Evolutionary conservation across 2,329 filamentous ascomycete genomes (phyloP).

Genomic region (Diaporthe destruens): DNA sequence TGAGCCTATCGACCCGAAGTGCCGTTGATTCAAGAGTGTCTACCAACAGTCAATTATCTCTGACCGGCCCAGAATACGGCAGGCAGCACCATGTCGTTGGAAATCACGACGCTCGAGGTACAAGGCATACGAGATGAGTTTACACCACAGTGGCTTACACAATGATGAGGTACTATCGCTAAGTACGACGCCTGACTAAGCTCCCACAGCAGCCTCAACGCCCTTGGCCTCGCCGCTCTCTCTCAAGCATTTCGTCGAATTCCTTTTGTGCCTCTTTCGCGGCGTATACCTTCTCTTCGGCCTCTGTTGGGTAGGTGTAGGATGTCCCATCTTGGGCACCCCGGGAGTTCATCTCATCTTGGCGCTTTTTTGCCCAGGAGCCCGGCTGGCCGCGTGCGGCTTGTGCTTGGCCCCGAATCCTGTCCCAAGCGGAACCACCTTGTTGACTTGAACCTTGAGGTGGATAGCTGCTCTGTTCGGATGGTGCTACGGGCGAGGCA

Average conservation of each 20-base stretch:
- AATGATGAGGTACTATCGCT: neutral
- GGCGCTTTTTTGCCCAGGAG: conserved; percentile 38
- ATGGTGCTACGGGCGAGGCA: conserved; percentile 39
- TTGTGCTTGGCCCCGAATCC: conserved; percentile 38
- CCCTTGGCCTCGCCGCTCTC: conserved; percentile 50
- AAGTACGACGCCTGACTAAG: neutral
- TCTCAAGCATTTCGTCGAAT: conserved; percentile 63
- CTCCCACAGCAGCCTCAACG: neutral
- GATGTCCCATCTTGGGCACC: conserved; percentile 38
- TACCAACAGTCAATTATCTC: neutral
- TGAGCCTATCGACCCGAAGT: neutral
- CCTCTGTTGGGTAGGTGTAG: conserved; percentile 53
- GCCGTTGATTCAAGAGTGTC: neutral
- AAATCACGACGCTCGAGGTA: neutral
- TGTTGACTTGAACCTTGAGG: conserved; percentile 9
- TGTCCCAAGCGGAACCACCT: conserved; percentile 42
- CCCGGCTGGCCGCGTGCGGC: conserved; percentile 7
- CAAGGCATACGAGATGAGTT: neutral
- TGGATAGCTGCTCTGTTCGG: conserved; percentile 15
- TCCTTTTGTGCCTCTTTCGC: conserved; percentile 63
- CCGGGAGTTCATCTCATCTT: conserved; percentile 45
- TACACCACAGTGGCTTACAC: neutral
- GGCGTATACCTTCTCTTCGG: conserved; percentile 54
- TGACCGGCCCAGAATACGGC: no score
- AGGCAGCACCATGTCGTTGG: no score